Conservation (phyloP, 495 filamentous ascomycete species). For the Penicillium lagena region DNA sequence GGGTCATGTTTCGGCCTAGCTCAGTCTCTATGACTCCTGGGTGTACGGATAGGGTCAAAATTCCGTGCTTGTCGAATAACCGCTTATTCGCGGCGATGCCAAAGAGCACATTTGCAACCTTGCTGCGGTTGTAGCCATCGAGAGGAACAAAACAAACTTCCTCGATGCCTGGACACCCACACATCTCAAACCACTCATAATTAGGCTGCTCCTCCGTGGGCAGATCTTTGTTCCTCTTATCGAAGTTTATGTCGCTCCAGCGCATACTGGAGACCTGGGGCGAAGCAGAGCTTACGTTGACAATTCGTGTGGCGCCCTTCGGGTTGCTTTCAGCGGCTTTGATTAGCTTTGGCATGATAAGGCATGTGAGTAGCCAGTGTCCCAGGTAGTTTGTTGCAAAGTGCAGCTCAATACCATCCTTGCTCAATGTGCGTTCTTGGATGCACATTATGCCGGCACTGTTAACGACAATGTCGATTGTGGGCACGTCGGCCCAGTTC, state of each 20-base stretch:
- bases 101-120: constrained; percentile 26
- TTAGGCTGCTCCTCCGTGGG: constrained; percentile 29
- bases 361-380: constrained; percentile 21
- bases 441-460: constrained; percentile 33
- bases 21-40: constrained; percentile 34
- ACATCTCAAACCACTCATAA: constrained; percentile 16
- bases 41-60: constrained; percentile 25
- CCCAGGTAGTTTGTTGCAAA: constrained; percentile 25
- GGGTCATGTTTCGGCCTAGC: constrained; percentile 11
- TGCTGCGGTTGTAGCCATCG: constrained; percentile 24
- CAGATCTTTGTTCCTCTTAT: constrained; percentile 31
- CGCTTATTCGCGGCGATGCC: constrained; percentile 13
- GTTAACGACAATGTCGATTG: constrained; percentile 34
- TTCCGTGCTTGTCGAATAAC: constrained; percentile 19
- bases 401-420: constrained; percentile 15
- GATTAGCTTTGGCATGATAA: constrained; percentile 37
- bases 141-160: constrained; percentile 14
- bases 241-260: constrained; percentile 39
- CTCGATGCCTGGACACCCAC: constrained; percentile 18
- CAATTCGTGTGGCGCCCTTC: constrained; percentile 29
- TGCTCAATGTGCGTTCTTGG: constrained; percentile 15
- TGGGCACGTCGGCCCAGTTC: constrained; percentile 30
- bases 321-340: constrained; percentile 25
- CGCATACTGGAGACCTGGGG: constrained; percentile 21
- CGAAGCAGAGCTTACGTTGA: constrained; percentile 36